Percentiles rank a stretch among this genome's conserved stretches.
Evolutionary conservation across 352 stramenopile genomes (phyloP).

Genomic region (Phytophthora melonis): DNA sequence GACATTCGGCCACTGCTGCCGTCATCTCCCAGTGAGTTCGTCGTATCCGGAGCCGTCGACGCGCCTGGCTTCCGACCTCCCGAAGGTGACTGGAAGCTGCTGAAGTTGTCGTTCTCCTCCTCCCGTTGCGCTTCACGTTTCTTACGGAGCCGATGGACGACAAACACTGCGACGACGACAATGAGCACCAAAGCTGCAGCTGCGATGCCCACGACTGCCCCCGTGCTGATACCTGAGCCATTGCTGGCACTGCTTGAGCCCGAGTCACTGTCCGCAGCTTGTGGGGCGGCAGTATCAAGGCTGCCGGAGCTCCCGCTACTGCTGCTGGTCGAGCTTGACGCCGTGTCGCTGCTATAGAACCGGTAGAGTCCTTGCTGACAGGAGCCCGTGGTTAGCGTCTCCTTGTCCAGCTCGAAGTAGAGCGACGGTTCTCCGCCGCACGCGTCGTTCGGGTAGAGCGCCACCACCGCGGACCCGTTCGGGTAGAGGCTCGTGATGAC

Average conservation of each 20-base stretch:
- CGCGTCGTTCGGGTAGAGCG: constrained; percentile 20
- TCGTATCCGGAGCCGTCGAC: constrained; percentile 4
- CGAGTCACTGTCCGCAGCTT: background rate
- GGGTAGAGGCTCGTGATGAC: constrained; percentile 22
- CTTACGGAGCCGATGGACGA: constrained; percentile 5
- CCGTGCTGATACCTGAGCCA: constrained; percentile 7
- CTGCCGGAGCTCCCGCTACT: background rate
- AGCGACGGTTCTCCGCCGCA: constrained; percentile 22
- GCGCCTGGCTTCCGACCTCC: constrained; percentile 4
- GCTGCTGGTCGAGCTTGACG: background rate
- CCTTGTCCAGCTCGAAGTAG: constrained; percentile 29
- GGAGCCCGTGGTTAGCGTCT: constrained; percentile 3
- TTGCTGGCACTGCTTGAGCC: background rate
- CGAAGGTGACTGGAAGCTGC: constrained; percentile 6
- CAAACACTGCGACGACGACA: constrained; percentile 7
- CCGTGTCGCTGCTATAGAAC: constrained; percentile 24
- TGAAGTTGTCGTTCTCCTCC: constrained; percentile 17
- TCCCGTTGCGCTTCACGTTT: constrained; percentile 5
- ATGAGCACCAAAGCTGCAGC: constrained; percentile 9
- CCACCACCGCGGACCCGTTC: constrained; percentile 26
- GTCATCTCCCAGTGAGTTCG: constrained; percentile 2
- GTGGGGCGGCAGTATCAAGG: background rate
- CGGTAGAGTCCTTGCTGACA: constrained; percentile 27
- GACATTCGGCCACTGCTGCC: background rate
- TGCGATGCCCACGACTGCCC: constrained; percentile 23